These are phyloP conservation scores for Hemileccinum rubropunctum DNA, from an alignment of 768 basidiomycete genomes.

Conservation along the genomic window DNA sequence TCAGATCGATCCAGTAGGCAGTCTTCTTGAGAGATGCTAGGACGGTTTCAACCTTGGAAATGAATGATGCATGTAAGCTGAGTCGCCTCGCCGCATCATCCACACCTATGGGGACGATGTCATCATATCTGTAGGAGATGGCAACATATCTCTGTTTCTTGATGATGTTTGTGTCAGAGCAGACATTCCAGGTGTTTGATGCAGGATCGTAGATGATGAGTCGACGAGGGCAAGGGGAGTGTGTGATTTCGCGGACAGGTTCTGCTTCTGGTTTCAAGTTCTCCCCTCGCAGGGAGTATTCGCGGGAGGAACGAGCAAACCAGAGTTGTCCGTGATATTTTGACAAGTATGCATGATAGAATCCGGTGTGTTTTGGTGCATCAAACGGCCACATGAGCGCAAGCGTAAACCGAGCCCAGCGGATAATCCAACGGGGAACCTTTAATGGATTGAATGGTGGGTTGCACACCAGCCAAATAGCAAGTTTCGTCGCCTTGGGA, in stretches of 20 bases:
- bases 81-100: background rate
- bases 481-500: constrained; percentile 8
- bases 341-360: constrained; percentile 16
- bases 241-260: constrained; percentile 7
- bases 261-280: constrained; percentile 2
- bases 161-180: background rate
- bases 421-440: constrained; percentile 8
- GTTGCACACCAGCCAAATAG: background rate
- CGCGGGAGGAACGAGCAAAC: constrained; percentile 19
- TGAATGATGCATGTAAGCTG: background rate
- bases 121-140: constrained; percentile 16
- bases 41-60: background rate
- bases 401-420: constrained; percentile 9
- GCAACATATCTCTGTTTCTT: constrained; percentile 16
- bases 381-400: background rate
- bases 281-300: constrained; percentile 16
- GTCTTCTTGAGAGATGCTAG: constrained; percentile 5
- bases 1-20: constrained; percentile 25
- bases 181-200: constrained; percentile 1
- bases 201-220: constrained; percentile 13
- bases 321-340: constrained; percentile 23
- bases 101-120: constrained; percentile 1
- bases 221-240: constrained; percentile 11
- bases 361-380: background rate
- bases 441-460: background rate